phyloP scores from a whole-genome alignment of 441 rosid species.

The Omphalea diandra region DNA sequence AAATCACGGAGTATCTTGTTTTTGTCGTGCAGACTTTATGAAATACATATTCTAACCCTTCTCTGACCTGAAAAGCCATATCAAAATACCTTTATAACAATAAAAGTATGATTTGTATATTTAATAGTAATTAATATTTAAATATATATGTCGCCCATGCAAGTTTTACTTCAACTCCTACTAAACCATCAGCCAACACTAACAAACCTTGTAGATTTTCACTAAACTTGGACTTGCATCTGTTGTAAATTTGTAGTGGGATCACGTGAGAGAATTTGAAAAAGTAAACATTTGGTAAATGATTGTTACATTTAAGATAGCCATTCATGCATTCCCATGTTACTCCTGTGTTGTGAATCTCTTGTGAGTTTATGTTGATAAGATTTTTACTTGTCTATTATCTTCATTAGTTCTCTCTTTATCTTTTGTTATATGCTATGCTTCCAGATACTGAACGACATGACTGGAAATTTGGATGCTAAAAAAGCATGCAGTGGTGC shows the following conservation, averaged over 20 bases:
- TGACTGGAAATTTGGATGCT: slow-evolving; percentile 88
- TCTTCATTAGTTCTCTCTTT: not conserved
- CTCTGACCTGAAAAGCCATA: not conserved
- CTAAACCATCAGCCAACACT: not conserved
- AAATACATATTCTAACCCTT: not conserved
- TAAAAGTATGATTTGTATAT: too few species aligned
- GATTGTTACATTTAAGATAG: not conserved
- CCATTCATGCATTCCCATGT: not conserved
- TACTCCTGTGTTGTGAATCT: not conserved
- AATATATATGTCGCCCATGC: too few species aligned
- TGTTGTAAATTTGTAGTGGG: not conserved
- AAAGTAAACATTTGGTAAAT: not conserved
- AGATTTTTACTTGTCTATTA: slow-evolving; percentile 1
- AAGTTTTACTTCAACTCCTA: not conserved
- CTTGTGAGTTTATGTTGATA: not conserved
- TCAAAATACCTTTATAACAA: not conserved
- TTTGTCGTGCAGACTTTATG: not conserved
- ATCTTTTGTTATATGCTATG: not conserved
- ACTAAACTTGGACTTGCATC: not conserved
- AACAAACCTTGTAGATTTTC: not conserved
- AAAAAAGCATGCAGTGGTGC: slow-evolving; percentile 86
- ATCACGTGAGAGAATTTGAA: too few species aligned
- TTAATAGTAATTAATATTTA: too few species aligned
- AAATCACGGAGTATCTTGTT: not conserved
- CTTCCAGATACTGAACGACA: slow-evolving; percentile 79